Conservation (phyloP, 2,329 filamentous ascomycete species). For the Fusarium beomiforme region DNA sequence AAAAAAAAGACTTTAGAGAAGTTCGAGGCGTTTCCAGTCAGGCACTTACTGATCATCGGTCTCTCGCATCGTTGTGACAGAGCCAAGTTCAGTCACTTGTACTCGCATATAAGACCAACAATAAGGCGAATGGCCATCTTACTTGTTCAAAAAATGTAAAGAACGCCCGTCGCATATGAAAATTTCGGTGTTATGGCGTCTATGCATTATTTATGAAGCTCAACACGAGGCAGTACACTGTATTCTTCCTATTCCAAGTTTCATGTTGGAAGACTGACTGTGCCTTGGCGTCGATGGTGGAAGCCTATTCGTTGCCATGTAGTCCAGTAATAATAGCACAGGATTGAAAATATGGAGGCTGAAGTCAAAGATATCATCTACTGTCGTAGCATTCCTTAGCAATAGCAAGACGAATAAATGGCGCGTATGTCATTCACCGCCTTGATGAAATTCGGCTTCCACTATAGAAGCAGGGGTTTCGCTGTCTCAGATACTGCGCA, state of each 20-base stretch:
- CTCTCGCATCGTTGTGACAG: neutral
- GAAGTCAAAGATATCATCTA: neutral
- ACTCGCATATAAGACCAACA: neutral
- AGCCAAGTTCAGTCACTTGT: neutral
- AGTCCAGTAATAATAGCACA: neutral
- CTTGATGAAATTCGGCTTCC: neutral
- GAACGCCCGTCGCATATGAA: neutral
- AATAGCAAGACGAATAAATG: constrained; percentile 4
- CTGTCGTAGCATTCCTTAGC: neutral
- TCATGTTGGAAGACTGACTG: constrained; percentile 5
- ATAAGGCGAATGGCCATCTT: neutral
- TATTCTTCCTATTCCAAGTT: constrained; percentile 10
- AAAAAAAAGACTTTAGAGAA: neutral
- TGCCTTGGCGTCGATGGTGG: neutral
- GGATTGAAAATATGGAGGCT: neutral
- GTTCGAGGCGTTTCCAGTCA: neutral
- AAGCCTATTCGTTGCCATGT: neutral
- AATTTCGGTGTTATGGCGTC: neutral
- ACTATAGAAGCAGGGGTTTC: constrained; percentile 5
- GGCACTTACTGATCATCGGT: neutral
- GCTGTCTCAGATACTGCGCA: constrained; percentile 13
- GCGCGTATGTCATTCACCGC: constrained; percentile 18
- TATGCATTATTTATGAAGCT: constrained; percentile 1
- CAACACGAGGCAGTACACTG: neutral
- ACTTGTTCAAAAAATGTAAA: neutral